Percentiles rank a stretch among this genome's conserved stretches.
phyloP scores from a whole-genome alignment of 2,329 filamentous ascomycete species.

The Metarhizium album region DNA sequence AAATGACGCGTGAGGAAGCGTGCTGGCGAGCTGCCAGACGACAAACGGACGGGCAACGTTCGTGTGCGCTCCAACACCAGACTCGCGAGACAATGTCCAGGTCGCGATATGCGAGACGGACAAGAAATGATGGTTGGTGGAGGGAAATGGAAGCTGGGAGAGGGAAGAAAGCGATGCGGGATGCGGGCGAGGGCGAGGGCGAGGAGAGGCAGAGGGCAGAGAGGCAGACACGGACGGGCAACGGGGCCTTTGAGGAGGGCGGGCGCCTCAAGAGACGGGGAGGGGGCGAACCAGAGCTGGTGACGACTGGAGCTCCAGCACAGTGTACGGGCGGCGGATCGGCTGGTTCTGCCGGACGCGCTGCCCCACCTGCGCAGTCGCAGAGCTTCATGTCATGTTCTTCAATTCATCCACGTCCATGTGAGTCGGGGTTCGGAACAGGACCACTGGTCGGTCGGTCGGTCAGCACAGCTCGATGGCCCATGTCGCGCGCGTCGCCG shows the following conservation, averaged over 20 bases:
- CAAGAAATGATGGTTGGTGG: constrained; percentile 1
- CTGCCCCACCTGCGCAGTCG: neutral
- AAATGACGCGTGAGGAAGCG: constrained; percentile 4
- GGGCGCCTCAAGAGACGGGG: constrained; percentile 5
- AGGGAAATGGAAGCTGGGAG: constrained; percentile 1
- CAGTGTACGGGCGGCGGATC: constrained; percentile 8
- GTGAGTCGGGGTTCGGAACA: no score
- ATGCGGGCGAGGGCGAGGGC: constrained; percentile 6
- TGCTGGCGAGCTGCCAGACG: constrained; percentile 1
- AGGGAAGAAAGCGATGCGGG: neutral
- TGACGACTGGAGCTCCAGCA: neutral
- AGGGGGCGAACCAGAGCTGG: constrained; percentile 2
- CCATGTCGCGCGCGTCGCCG: no score
- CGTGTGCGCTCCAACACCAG: neutral
- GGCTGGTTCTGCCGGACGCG: constrained; percentile 4
- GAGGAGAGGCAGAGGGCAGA: neutral
- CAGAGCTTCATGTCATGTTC: no score
- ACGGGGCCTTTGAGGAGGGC: constrained; percentile 4
- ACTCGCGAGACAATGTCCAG: neutral
- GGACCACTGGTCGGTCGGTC: no score
- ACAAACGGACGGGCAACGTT: neutral
- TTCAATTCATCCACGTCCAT: no score
- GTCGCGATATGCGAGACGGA: neutral
- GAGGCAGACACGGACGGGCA: constrained; percentile 7
- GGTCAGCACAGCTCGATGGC: no score